Base-by-base conservation (phyloP, 1,284 basidiomycete species). In the Sporisorium sorghi region DNA sequence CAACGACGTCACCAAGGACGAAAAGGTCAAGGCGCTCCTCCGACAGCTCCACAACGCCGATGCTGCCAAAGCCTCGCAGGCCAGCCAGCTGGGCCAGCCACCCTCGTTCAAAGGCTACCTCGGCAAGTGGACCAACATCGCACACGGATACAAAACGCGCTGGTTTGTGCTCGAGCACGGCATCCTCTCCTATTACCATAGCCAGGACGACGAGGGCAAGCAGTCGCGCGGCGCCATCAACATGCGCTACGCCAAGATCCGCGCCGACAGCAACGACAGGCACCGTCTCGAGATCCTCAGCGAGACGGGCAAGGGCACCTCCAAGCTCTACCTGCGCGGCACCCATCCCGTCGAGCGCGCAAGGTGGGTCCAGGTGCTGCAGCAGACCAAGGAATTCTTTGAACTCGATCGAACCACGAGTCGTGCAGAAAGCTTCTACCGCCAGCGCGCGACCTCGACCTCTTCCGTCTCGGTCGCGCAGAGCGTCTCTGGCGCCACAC, bases 161-260 rank as follows among this genome's bases (percentile, higher is more conserved):
- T 98, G 95, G 94, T 97, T 98, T 81, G 94, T 97, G 0, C 88
- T 98, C 39, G 90, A 92, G 77, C 90, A 92, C 67, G 96, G 94
- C 6, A 87, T 92, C 33, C 86, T 96, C 12, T 79, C 77, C 15
- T 64, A 96, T 83, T 96, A 94, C 83, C 91, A 92, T 35, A 91
- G 92, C 78, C 93, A 94, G 78, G 93, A 94, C 72, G 96, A 98
- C 80, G 94, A 98, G 85, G 89, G 89, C 11, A 87, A 95, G 35
- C 90, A 93, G 1, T 91, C 91, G 51, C 89, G 96, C 32, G 95
- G 95, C 1, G 92, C 93, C 0, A 93, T 97, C 68, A 90, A 92
- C 2, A 91, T 97, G 90, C 91, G 90, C 73, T 91, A 89, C 2
- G 94, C 93, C 0, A 86, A 88, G 21, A 75, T 86, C 32, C 73